These are phyloP conservation scores for Metarhizium rileyi DNA, from an alignment of 2,329 filamentous ascomycete genomes.

Conservation along the genomic window DNA sequence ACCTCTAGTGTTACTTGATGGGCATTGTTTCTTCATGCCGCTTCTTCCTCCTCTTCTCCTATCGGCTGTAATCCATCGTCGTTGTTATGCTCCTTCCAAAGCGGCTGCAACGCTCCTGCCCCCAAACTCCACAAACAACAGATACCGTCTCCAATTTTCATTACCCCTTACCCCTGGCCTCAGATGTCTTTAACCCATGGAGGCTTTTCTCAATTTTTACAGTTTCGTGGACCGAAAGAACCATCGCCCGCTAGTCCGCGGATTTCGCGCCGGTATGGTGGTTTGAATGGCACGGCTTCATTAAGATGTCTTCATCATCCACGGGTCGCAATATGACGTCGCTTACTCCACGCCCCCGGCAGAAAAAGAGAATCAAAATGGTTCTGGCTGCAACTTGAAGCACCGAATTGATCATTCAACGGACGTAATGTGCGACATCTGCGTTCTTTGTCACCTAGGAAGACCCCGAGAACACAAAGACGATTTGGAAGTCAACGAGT, in stretches of 20 bases:
- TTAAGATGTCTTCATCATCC: neutral
- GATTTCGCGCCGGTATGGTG: neutral
- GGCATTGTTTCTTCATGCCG: too few relatives aligned
- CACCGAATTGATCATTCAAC: neutral
- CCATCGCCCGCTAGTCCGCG: neutral
- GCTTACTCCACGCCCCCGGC: neutral
- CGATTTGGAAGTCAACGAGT: neutral
- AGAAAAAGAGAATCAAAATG: neutral
- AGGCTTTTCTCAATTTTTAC: neutral
- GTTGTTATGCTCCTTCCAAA: too few relatives aligned
- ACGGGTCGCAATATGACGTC: neutral
- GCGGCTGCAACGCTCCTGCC: too few relatives aligned
- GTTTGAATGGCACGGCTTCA: neutral
- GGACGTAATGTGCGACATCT: neutral
- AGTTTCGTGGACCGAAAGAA: neutral
- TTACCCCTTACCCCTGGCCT: neutral
- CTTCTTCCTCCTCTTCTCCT: too few relatives aligned
- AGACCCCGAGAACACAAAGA: neutral
- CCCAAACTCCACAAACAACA: neutral
- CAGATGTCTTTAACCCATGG: neutral
- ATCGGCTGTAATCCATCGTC: too few relatives aligned
- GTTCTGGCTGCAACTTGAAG: neutral
- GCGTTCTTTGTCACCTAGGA: neutral
- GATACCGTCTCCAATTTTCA: neutral
- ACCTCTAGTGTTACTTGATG: too few relatives aligned